Evolutionary conservation across 169 alveolate genomes (phyloP).

Genomic region (Plasmodium yoelii): DNA sequence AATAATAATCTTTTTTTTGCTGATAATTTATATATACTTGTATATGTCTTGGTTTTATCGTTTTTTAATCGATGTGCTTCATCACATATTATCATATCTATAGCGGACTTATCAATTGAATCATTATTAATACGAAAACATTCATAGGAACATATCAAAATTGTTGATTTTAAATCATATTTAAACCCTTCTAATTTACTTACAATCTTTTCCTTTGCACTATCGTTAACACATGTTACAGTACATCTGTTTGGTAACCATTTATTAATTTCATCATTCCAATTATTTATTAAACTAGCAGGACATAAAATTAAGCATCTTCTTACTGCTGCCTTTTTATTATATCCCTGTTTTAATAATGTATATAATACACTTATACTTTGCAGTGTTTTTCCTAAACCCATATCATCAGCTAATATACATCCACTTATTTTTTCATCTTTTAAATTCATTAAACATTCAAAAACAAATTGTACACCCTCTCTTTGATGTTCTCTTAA

Average conservation of each 20-base stretch:
- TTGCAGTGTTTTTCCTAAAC: conserved; percentile 93
- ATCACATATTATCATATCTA: conserved; percentile 95
- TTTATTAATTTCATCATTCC: conserved; percentile 94
- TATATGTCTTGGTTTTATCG: conserved; percentile 92
- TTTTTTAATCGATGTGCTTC: conserved; percentile 97
- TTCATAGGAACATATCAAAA: conserved; percentile 93
- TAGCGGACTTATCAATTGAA: conserved; percentile 90
- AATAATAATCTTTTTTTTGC: conserved; percentile 92
- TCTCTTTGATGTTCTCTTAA: conserved; percentile 91
- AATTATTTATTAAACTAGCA: conserved; percentile 93
- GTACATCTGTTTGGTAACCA: conserved; percentile 93
- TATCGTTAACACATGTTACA: conserved; percentile 91
- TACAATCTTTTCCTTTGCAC: conserved; percentile 90
- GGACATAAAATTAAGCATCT: conserved; percentile 94
- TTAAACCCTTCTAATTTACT: conserved; percentile 92
- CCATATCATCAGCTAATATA: conserved; percentile 95
- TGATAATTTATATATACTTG: conserved; percentile 89
- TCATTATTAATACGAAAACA: conserved; percentile 91
- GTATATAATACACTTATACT: conserved; percentile 93
- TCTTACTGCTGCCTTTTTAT: conserved; percentile 90
- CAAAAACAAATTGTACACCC: conserved; percentile 92
- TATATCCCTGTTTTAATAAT: conserved; percentile 88
- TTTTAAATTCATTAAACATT: conserved; percentile 93
- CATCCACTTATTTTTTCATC: conserved; percentile 92
- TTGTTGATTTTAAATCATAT: conserved; percentile 87